Evolutionary conservation across 768 basidiomycete species (phyloP).

Genomic region (Trametes villosa): DNA sequence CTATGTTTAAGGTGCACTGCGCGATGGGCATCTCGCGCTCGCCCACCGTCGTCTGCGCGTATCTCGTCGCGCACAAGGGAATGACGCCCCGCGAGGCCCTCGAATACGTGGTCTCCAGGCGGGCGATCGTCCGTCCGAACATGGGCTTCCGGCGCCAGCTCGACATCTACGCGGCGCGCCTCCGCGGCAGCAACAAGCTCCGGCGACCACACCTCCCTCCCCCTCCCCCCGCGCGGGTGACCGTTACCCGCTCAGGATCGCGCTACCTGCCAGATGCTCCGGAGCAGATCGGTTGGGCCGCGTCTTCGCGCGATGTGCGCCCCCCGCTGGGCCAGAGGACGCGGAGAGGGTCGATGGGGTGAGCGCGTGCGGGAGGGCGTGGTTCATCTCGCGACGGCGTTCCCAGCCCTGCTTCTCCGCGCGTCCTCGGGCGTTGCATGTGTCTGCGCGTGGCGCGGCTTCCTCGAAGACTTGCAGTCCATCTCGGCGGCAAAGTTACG

Average conservation of each 20-base stretch:
- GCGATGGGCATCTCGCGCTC: slow-evolving; percentile 76
- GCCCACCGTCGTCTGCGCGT: slow-evolving; percentile 76
- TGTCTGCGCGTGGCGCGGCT: neutral
- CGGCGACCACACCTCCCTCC: slow-evolving; percentile 9
- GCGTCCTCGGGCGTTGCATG: neutral
- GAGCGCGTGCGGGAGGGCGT: neutral
- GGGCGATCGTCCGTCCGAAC: slow-evolving; percentile 68
- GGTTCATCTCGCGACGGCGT: neutral
- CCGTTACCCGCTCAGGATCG: neutral
- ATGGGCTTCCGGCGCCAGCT: slow-evolving; percentile 69
- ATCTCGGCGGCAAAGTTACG: neutral
- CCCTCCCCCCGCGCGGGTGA: slow-evolving; percentile 6
- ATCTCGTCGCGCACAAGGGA: slow-evolving; percentile 49
- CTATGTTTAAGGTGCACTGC: slow-evolving; percentile 68
- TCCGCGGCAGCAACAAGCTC: slow-evolving; percentile 12
- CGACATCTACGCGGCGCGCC: slow-evolving; percentile 36
- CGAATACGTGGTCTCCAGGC: slow-evolving; percentile 55
- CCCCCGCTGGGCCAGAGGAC: slow-evolving; percentile 4
- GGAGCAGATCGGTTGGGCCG: neutral
- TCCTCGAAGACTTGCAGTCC: neutral
- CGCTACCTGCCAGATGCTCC: too few species aligned
- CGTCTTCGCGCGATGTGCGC: neutral
- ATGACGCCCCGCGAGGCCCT: slow-evolving; percentile 61
- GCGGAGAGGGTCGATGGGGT: slow-evolving; percentile 18
- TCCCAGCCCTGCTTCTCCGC: slow-evolving; percentile 1